A percentile compares a stretch with the other conserved stretches of the same genome.
Conservation (phyloP, 768 basidiomycete genomes). For the Trametes punicea region DNA sequence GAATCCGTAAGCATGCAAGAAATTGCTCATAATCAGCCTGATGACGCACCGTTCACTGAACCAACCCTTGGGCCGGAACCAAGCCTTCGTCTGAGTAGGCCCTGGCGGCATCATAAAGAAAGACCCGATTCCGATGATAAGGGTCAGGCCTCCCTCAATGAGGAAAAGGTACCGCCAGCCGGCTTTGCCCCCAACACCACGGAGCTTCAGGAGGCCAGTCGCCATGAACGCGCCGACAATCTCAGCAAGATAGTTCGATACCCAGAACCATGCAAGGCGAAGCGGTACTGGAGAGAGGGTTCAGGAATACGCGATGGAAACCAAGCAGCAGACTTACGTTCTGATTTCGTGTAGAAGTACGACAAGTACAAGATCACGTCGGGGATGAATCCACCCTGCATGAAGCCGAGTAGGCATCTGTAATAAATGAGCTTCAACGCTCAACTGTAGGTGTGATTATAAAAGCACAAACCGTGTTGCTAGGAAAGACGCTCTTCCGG, state of each 20-base stretch:
- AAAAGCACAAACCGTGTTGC: constrained; percentile 40
- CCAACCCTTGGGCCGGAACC: constrained; percentile 62
- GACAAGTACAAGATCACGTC: constrained; percentile 63
- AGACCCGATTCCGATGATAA: constrained; percentile 47
- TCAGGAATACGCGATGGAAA: not conserved
- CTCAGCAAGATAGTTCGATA: constrained; percentile 50
- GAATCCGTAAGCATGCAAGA: not conserved
- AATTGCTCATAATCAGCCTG: not conserved
- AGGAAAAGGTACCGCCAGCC: constrained; percentile 62
- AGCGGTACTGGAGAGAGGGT: constrained; percentile 44
- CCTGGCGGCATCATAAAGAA: constrained; percentile 60
- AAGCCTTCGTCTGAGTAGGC: constrained; percentile 61
- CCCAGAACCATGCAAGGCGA: constrained; percentile 70
- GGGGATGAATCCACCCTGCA: constrained; percentile 64
- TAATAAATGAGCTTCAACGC: not conserved
- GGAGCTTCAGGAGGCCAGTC: constrained; percentile 54
- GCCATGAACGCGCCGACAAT: constrained; percentile 64
- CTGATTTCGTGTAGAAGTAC: constrained; percentile 59
- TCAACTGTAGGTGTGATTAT: not conserved
- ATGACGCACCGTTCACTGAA: constrained; percentile 49
- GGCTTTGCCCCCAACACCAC: constrained; percentile 48
- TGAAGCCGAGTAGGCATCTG: constrained; percentile 52
- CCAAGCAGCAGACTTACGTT: constrained; percentile 37
- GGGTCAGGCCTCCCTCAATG: constrained; percentile 50
- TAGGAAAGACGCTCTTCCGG: constrained; percentile 50